A percentile compares a stretch with the other conserved stretches of the same genome.
Evolutionary conservation across 495 filamentous ascomycete genomes (phyloP).

Genomic region (Daldinia grandis): DNA sequence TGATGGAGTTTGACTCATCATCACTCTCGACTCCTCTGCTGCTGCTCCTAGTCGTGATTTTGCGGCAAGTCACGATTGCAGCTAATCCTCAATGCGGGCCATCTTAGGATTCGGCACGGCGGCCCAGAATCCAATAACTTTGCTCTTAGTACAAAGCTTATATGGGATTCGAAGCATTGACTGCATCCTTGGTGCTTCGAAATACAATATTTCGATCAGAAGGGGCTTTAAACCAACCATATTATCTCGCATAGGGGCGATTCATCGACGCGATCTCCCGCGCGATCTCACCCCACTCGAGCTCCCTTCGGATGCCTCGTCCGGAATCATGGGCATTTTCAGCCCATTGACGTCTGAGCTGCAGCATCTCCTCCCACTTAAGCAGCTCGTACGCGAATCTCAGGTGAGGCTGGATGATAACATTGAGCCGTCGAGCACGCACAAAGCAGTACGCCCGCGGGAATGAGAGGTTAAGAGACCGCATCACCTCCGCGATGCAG

Average conservation of each 20-base stretch:
- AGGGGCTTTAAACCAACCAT: not conserved
- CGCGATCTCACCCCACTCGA: constrained; percentile 90
- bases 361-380: constrained; percentile 87
- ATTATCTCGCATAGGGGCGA: constrained; percentile 77
- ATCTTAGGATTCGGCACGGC: not conserved
- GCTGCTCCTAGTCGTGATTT: not conserved
- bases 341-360: constrained; percentile 53
- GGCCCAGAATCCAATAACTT: not conserved
- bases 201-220: not conserved
- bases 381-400: constrained; percentile 76
- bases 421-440: constrained; percentile 81
- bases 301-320: constrained; percentile 66
- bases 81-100: not conserved
- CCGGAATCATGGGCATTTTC: constrained; percentile 4
- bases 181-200: not conserved
- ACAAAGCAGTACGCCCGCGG: constrained; percentile 97
- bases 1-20: not conserved
- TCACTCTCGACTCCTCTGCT: too few species aligned
- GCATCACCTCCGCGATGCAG: constrained; percentile 98
- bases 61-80: not conserved
- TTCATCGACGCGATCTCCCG: constrained; percentile 96
- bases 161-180: too few species aligned
- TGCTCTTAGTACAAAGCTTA: too few species aligned
- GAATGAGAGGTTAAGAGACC: constrained; percentile 77
- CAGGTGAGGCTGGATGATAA: constrained; percentile 70